Evolutionary conservation across 1,284 basidiomycete species (phyloP), one percentile per base, ranked within the genome.

Genomic region (Ceratobasidium sp.): DNA sequence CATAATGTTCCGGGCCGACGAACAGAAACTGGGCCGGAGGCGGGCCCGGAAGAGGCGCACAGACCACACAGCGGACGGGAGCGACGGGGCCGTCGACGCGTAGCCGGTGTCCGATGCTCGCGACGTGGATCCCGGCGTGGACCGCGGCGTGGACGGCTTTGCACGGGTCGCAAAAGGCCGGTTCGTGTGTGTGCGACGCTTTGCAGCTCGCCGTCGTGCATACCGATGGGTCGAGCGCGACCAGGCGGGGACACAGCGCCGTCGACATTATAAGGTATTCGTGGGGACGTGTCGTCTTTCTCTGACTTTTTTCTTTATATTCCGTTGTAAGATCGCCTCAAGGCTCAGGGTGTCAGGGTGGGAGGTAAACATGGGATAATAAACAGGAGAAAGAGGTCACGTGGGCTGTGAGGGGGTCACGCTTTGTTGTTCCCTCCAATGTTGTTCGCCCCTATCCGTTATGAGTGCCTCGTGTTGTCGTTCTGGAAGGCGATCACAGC

Each of bases 21-120:
- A 76, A 76, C n/a, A 76, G 42, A 66, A 54, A 66, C 52, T 66
- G 64, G 46, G 64, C 62, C 20, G 40, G 13, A 1, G 73, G 48
- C 20, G 38, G 61, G n/a, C 15, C 48, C 20, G 48, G 48, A 3
- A 76, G 61, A 23, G 73, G 64, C n/a, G 61, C 28, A 28, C 73
- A 76, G 13, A 76, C 62, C 26, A 76, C 52, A 28, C 64, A 76
- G 50, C 64, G 62, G n/a, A 76, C 73, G n/a, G 73, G 73, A 3
- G 64, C 64, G 28, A 76, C 64, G 33, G 73, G 73, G 23, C 61
- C 73, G 42, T 75, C 73, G 73, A 75, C 73, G 61, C 73, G 73
- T 2, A 75, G 73, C 4, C 61, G 9, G 33, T 75, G 73, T 23
- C 62, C 62, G 61, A 65, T 48, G 62, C 73, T 75, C 5, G 61